Evolutionary conservation across 2,329 filamentous ascomycete genomes (phyloP).

Genomic region (Botrytis sinoallii): DNA sequence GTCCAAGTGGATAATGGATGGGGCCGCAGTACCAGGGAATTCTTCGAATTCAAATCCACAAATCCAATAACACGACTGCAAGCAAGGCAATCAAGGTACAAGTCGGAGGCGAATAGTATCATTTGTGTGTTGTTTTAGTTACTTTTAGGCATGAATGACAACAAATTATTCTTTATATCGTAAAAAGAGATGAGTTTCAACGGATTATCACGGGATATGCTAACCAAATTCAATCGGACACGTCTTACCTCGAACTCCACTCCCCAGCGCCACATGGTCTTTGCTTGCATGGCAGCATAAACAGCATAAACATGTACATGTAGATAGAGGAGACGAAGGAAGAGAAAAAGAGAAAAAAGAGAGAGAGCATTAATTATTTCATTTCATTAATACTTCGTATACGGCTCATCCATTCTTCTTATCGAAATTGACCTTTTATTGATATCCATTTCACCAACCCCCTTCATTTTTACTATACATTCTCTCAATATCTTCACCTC

Average conservation of each 20-base stretch:
- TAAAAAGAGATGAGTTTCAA: constrained; percentile 3
- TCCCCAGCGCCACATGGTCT: constrained; percentile 18
- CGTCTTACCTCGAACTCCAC: constrained; percentile 20
- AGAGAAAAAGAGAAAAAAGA: not conserved
- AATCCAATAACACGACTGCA: constrained; percentile 19
- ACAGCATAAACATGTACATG: constrained; percentile 7
- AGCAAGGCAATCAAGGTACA: constrained; percentile 6
- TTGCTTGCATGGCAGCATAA: constrained; percentile 18
- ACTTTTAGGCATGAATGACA: constrained; percentile 20
- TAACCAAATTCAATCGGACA: constrained; percentile 19
- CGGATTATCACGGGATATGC: constrained; percentile 7
- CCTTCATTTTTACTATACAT: constrained; percentile 14
- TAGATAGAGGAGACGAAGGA: not conserved
- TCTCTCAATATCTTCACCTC: constrained; percentile 14
- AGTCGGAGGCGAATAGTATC: constrained; percentile 15
- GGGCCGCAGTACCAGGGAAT: not conserved
- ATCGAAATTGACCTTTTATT: constrained; percentile 3
- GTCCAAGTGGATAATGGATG: not conserved
- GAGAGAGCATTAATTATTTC: constrained; percentile 2
- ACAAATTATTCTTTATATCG: constrained; percentile 14
- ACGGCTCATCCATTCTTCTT: constrained; percentile 1
- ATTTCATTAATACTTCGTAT: constrained; percentile 11
- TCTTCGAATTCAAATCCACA: constrained; percentile 15
- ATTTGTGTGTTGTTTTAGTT: constrained; percentile 19
- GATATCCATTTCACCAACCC: constrained; percentile 17